Evolutionary conservation across 78 protist genomes (phyloP).

Genomic region (slime mould (Dictyostelium discoideum)): DNA sequence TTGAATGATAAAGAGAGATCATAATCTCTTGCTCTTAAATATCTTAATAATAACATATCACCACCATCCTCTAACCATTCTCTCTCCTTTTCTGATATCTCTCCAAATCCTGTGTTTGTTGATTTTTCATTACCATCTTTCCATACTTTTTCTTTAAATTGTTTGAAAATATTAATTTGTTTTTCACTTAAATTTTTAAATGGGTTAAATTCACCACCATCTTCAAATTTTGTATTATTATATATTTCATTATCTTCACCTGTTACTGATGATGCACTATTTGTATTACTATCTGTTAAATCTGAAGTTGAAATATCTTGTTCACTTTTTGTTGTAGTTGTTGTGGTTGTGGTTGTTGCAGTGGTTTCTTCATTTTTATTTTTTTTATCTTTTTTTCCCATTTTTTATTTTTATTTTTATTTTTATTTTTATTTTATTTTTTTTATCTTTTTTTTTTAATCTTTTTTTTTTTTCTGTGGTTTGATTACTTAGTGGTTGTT

Average conservation of each 20-base stretch:
- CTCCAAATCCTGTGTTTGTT: neutral
- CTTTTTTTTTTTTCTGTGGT: neutral
- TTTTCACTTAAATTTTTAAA: slow-evolving; percentile 4
- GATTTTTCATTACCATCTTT: neutral
- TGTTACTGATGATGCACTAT: neutral
- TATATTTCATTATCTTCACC: neutral
- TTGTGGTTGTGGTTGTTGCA: neutral
- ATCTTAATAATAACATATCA: slow-evolving; percentile 57
- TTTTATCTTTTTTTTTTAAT: neutral
- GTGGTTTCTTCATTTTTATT: slow-evolving; percentile 32
- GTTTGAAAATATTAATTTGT: slow-evolving; percentile 34
- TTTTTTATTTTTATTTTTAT: neutral
- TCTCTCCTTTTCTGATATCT: slow-evolving; percentile 11
- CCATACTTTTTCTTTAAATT: slow-evolving; percentile 43
- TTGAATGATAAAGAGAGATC: slow-evolving; percentile 9
- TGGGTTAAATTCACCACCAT: slow-evolving; percentile 25
- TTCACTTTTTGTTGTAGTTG: neutral
- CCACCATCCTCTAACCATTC: slow-evolving; percentile 36
- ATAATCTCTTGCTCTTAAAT: slow-evolving; percentile 77
- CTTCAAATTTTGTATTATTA: neutral
- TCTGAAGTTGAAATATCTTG: neutral
- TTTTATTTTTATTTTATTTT: neutral
- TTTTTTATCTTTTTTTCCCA: slow-evolving; percentile 31
- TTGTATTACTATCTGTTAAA: slow-evolving; percentile 4
- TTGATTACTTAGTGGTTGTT: neutral